Percentiles rank a stretch among this genome's conserved stretches.
phyloP scores from a whole-genome alignment of 225 moss, liverwort and hornwort genomes.

The Asterella californica region DNA sequence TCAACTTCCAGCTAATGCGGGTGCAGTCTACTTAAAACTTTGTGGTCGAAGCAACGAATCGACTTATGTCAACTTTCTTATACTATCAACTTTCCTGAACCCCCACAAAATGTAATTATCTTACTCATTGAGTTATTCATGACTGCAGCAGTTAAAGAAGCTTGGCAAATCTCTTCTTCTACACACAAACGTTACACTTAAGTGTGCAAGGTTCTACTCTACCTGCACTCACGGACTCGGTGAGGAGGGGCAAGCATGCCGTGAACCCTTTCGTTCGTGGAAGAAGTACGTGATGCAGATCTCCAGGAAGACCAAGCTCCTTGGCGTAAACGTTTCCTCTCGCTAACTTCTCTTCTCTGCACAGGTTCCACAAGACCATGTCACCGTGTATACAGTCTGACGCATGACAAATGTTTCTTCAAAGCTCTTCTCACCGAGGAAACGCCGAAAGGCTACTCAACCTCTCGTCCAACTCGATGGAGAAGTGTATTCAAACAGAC shows the following conservation, averaged over 20 bases:
- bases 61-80: neutral
- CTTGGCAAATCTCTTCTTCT: too few species aligned
- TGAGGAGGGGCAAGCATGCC: conserved; percentile 67
- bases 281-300: conserved; percentile 77
- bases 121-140: too few species aligned
- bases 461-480: neutral
- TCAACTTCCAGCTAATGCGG: too few species aligned
- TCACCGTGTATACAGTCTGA: neutral
- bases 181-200: neutral
- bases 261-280: conserved; percentile 90
- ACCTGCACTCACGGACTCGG: conserved; percentile 76
- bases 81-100: too few species aligned
- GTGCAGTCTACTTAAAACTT: too few species aligned
- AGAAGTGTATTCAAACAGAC: neutral
- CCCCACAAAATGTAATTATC: too few species aligned
- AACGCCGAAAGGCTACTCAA: neutral
- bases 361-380: conserved; percentile 17
- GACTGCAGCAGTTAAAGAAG: too few species aligned
- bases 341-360: conserved; percentile 75
- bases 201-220: neutral
- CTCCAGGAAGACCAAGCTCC: conserved; percentile 56
- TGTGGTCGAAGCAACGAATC: too few species aligned
- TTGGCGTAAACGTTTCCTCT: conserved; percentile 67
- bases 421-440: too few species aligned
- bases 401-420: neutral